These are phyloP conservation scores for Orbilia quercus DNA, from an alignment of 2,329 filamentous ascomycete genomes.

Conservation along the genomic window DNA sequence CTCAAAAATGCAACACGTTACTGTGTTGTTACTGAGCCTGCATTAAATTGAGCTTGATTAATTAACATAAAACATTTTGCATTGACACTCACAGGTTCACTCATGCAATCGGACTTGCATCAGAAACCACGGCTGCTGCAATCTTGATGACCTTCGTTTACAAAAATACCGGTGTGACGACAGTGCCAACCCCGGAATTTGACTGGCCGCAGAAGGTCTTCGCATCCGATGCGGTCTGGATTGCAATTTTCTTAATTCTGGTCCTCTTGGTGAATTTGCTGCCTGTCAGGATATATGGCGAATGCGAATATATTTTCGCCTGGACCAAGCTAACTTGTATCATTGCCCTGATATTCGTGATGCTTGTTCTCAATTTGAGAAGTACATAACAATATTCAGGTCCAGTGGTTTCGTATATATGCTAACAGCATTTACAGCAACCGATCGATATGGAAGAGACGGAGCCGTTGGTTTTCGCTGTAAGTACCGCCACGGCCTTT, in stretches of 20 bases:
- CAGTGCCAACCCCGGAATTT: slow-evolving; percentile 48
- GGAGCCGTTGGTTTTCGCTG: slow-evolving; percentile 44
- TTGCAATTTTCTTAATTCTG: slow-evolving; percentile 61
- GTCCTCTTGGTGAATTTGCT: slow-evolving; percentile 63
- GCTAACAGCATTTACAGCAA: slow-evolving; percentile 25
- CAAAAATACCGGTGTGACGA: slow-evolving; percentile 58
- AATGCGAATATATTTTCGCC: slow-evolving; percentile 62
- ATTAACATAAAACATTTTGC: too few relatives aligned
- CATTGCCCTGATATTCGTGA: slow-evolving; percentile 64
- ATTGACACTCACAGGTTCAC: slow-evolving; percentile 60
- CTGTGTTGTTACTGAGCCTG: slow-evolving; percentile 33
- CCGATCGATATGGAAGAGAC: slow-evolving; percentile 46
- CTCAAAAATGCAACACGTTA: slow-evolving; percentile 34
- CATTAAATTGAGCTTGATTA: too few relatives aligned
- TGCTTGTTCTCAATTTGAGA: slow-evolving; percentile 63
- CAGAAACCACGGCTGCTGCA: slow-evolving; percentile 64
- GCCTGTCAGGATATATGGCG: slow-evolving; percentile 61
- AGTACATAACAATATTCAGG: slow-evolving; percentile 58
- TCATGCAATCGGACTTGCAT: slow-evolving; percentile 61
- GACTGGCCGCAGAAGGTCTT: slow-evolving; percentile 47
- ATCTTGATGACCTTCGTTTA: slow-evolving; percentile 64
- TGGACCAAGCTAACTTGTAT: slow-evolving; percentile 63
- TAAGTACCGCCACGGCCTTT: slow-evolving; percentile 56
- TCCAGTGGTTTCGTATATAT: slow-evolving; percentile 59
- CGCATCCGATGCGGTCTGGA: slow-evolving; percentile 62